A percentile compares a stretch with the other conserved stretches of the same genome.
These are phyloP conservation scores for Floccularia luteovirens DNA, from an alignment of 768 basidiomycete genomes.

Conservation along the genomic window DNA sequence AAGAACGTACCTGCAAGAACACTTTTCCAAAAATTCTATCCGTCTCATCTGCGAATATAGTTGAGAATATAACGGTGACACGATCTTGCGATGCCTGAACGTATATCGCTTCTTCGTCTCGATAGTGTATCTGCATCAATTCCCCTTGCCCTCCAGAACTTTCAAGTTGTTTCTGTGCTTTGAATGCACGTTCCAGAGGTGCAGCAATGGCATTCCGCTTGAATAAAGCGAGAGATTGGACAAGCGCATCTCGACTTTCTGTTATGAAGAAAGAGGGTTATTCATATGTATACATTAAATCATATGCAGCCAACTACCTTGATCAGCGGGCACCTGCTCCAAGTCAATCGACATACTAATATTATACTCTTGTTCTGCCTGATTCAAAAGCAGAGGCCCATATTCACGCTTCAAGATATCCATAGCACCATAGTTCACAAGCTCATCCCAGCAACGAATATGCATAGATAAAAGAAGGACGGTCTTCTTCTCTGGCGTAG, in stretches of 20 bases:
- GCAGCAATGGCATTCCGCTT: constrained; percentile 94
- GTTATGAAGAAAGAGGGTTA: constrained; percentile 9
- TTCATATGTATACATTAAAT: neutral
- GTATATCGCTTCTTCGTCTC: constrained; percentile 96
- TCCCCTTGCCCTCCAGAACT: constrained; percentile 66
- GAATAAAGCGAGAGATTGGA: constrained; percentile 75
- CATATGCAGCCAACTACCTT: constrained; percentile 42
- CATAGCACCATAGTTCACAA: constrained; percentile 79
- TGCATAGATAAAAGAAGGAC: constrained; percentile 87
- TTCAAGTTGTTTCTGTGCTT: constrained; percentile 78
- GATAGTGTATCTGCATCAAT: constrained; percentile 89
- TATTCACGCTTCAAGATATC: constrained; percentile 81
- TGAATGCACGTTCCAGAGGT: constrained; percentile 88
- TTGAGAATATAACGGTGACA: constrained; percentile 96
- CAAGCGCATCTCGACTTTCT: constrained; percentile 78
- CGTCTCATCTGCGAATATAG: constrained; percentile 94
- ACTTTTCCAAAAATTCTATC: constrained; percentile 96
- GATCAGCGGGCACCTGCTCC: constrained; percentile 74
- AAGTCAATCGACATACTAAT: constrained; percentile 84
- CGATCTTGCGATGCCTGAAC: constrained; percentile 90
- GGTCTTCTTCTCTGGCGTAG: constrained; percentile 82
- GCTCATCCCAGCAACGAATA: constrained; percentile 95
- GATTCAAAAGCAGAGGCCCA: constrained; percentile 54
- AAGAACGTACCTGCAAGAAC: constrained; percentile 80
- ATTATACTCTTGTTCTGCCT: constrained; percentile 84